These are phyloP conservation scores for Leccinum obscurum DNA, from an alignment of 768 basidiomycete species.

Conservation along the genomic window DNA sequence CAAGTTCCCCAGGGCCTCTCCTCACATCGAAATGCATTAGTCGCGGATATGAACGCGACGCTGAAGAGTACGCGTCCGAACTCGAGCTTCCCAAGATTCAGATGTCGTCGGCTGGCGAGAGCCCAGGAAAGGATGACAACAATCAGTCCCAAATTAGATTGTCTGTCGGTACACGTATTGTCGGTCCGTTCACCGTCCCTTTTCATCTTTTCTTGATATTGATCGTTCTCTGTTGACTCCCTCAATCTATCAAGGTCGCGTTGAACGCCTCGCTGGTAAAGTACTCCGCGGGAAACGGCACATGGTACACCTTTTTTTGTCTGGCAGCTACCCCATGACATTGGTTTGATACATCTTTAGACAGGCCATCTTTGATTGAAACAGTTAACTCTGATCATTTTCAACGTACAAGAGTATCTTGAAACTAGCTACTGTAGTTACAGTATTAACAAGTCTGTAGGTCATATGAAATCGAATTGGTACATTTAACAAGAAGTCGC, in stretches of 20 bases:
- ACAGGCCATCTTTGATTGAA: conserved; percentile 4
- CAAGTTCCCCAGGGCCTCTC: background rate
- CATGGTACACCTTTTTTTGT: conserved; percentile 3
- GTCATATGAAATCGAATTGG: background rate
- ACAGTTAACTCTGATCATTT: background rate
- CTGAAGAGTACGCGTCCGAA: conserved; percentile 13
- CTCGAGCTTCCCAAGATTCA: background rate
- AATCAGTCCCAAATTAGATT: background rate
- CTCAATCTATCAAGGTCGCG: conserved; percentile 6
- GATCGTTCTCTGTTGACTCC: background rate
- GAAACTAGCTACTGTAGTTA: background rate
- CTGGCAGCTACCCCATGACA: background rate
- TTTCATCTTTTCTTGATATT: background rate
- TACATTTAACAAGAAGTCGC: background rate
- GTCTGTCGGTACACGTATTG: conserved; percentile 2
- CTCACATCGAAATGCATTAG: background rate
- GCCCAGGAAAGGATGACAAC: background rate
- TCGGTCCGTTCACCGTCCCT: conserved; percentile 6
- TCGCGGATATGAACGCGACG: conserved; percentile 24
- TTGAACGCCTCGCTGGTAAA: conserved; percentile 19
- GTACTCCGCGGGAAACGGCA: conserved; percentile 22
- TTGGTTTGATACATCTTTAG: background rate
- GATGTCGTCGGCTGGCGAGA: background rate
- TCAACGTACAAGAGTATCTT: background rate
- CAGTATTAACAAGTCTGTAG: background rate